Percentiles rank a stretch among this genome's conserved stretches.
phyloP scores from a whole-genome alignment of 495 filamentous ascomycete genomes.

The Tetracladium setigerum region DNA sequence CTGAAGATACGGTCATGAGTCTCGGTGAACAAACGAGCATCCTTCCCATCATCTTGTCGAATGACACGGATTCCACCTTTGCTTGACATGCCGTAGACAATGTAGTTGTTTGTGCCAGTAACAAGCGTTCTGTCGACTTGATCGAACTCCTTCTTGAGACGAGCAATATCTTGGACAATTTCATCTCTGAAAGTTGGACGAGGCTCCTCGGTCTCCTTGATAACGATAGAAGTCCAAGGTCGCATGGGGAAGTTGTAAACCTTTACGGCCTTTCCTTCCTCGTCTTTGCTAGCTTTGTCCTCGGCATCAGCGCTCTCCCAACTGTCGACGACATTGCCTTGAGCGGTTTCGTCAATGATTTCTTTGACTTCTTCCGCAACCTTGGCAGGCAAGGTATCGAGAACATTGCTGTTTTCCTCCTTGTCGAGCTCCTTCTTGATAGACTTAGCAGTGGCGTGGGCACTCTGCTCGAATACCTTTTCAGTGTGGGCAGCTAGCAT shows the following conservation, averaged over 20 bases:
- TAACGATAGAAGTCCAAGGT: constrained; percentile 80
- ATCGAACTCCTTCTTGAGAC: constrained; percentile 94
- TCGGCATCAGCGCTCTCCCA: constrained; percentile 66
- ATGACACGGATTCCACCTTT: constrained; percentile 87
- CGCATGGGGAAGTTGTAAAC: constrained; percentile 95
- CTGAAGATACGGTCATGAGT: constrained; percentile 89
- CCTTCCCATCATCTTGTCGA: constrained; percentile 83
- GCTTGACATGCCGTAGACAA: constrained; percentile 88
- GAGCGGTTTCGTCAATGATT: constrained; percentile 49
- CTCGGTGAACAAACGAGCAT: constrained; percentile 81
- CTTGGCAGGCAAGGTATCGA: constrained; percentile 40
- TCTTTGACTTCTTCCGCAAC: constrained; percentile 50
- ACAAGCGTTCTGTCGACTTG: constrained; percentile 91
- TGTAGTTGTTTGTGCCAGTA: constrained; percentile 82
- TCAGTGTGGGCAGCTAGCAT: constrained; percentile 35
- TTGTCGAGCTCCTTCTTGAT: constrained; percentile 51
- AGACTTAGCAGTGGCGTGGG: constrained; percentile 38
- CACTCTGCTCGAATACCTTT: constrained; percentile 35
- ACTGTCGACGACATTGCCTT: constrained; percentile 52
- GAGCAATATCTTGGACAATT: constrained; percentile 77
- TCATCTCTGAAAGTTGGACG: constrained; percentile 43
- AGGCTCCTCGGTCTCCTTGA: constrained; percentile 34
- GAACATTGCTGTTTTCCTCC: constrained; percentile 39
- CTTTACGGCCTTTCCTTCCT: constrained; percentile 53
- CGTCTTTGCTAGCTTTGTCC: constrained; percentile 66